Base-by-base conservation (phyloP, 306 rosid genomes). In the Vicia villosa region DNA sequence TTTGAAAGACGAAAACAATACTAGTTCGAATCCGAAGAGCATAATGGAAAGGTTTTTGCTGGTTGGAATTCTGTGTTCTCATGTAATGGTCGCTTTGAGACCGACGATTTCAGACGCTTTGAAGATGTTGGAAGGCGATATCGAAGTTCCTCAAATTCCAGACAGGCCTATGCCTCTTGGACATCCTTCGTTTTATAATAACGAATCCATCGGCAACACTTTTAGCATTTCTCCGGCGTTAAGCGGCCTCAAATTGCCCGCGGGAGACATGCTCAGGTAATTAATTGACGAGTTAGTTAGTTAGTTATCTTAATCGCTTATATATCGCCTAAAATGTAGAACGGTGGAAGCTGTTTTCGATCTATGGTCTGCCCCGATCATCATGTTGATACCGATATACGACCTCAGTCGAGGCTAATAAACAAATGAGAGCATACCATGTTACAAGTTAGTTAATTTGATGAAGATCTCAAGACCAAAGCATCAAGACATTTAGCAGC, bases 111-210 rank as follows among this genome's bases (percentile, higher is more conserved):
- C 83, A 36, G 97, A 94, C 22, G 95, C 99, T 40, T 79, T 94
- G 82, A 94, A 89, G 81, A 94, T 94, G 97, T 79, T 94, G 88
- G 99, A 91, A 83, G 99, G 97, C 20, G 99, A 94, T 68, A 79
- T 83, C 11, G 97, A 94, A 70, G 92, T 94, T 75, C 96, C 96
- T 6, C 83, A 79, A 60, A 85, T 94, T 69, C 97, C 95, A 0
- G 99, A 94, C 69, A 80, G 99, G 77, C 99, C 99, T n/a, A 79
- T 83, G 89, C 95, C 99, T 70, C 88, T 88, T 5, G 90, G 89
- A n/a, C 97, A 93, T 24, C 97, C 92, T 57, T 77, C 89, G 0
- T 72, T 75, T 76, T 74, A 77, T 57, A 69, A 78, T 58, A 66
- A 82, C 4, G 74, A 77, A 5, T 4, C 32, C 32, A 52, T 10